A percentile compares a stretch with the other conserved stretches of the same genome.
These are phyloP conservation scores for Meripilus lineatus DNA, from an alignment of 1,284 basidiomycete genomes.

Conservation along the genomic window DNA sequence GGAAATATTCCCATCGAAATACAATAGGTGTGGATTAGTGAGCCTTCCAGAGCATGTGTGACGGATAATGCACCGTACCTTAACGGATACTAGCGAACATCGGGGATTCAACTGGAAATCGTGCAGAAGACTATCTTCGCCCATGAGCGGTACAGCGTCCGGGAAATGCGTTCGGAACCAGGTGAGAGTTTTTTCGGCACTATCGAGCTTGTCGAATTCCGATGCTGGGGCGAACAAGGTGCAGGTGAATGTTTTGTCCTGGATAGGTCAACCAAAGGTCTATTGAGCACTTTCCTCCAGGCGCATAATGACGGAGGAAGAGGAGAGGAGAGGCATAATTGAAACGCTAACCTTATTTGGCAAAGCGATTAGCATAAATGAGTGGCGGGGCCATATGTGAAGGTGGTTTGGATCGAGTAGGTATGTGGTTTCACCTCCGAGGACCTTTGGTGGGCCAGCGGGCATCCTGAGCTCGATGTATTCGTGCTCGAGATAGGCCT, in stretches of 20 bases:
- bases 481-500: conserved; percentile 92
- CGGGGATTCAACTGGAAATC: conserved; percentile 83
- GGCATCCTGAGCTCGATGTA: conserved; percentile 97
- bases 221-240: conserved; percentile 89
- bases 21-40: neutral
- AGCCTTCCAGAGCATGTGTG: conserved; percentile 8
- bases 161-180: conserved; percentile 89
- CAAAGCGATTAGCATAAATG: conserved; percentile 98
- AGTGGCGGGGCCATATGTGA: conserved; percentile 98
- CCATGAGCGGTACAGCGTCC: conserved; percentile 82
- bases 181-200: conserved; percentile 52
- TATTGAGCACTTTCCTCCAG: conserved; percentile 11
- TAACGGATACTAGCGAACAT: conserved; percentile 87
- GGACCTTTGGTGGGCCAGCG: conserved; percentile 51
- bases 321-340: conserved; percentile 18
- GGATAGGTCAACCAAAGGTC: conserved; percentile 18
- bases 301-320: conserved; percentile 17
- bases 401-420: conserved; percentile 91
- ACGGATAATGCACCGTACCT: conserved; percentile 48
- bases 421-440: conserved; percentile 62
- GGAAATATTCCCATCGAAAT: conserved; percentile 4
- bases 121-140: conserved; percentile 68
- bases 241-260: conserved; percentile 86
- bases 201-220: conserved; percentile 68
- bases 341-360: conserved; percentile 77